phyloP scores from a whole-genome alignment of 768 basidiomycete species.

The Auricularia sp. region DNA sequence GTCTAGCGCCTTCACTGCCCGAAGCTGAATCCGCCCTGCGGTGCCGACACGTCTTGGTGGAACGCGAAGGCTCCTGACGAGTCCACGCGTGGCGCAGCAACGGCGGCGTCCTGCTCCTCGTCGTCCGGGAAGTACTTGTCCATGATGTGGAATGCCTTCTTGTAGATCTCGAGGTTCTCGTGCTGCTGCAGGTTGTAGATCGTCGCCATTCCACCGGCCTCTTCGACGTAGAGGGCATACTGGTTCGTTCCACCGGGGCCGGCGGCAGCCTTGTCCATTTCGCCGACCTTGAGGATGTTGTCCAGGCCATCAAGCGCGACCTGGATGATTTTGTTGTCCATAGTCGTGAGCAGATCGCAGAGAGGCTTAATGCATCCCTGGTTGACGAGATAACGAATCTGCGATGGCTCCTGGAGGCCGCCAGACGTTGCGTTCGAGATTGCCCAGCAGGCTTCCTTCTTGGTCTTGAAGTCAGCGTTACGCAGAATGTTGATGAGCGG shows the following conservation, averaged over 20 bases:
- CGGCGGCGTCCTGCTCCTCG: slow-evolving; percentile 81
- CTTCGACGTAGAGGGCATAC: slow-evolving; percentile 91
- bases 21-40: slow-evolving; percentile 87
- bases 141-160: slow-evolving; percentile 98
- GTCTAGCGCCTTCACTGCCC: slow-evolving; percentile 35
- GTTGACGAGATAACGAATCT: slow-evolving; percentile 94
- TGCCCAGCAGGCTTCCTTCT: slow-evolving; percentile 99
- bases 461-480: slow-evolving; percentile 98
- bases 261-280: slow-evolving; percentile 77
- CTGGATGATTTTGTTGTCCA: slow-evolving; percentile 99
- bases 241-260: slow-evolving; percentile 82
- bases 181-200: slow-evolving; percentile 99
- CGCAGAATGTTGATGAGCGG: slow-evolving; percentile 97
- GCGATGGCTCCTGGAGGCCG: slow-evolving; percentile 88
- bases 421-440: slow-evolving; percentile 98
- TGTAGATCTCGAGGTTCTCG: slow-evolving; percentile 99
- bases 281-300: slow-evolving; percentile 96
- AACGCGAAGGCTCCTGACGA: slow-evolving; percentile 57
- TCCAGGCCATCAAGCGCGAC: slow-evolving; percentile 97
- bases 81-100: slow-evolving; percentile 62
- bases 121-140: slow-evolving; percentile 98
- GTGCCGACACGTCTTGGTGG: neutral
- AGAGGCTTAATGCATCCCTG: slow-evolving; percentile 99
- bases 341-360: slow-evolving; percentile 91
- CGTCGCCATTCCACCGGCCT: slow-evolving; percentile 97